phyloP scores from a whole-genome alignment of 2,329 filamentous ascomycete genomes.

The Fusarium neocosmosporiellum region DNA sequence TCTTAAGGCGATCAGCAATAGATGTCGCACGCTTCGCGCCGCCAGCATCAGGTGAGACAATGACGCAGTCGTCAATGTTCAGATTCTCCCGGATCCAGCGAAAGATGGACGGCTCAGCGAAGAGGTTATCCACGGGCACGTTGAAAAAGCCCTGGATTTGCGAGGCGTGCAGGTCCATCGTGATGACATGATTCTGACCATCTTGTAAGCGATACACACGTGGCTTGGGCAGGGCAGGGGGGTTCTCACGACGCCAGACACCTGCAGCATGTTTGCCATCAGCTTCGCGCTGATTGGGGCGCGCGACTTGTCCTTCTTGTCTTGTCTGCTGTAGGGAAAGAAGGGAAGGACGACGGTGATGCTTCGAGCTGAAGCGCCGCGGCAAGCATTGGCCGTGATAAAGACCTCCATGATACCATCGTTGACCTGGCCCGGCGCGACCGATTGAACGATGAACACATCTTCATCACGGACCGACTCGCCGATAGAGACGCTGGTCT shows the following conservation, averaged over 20 bases:
- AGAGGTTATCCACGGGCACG: slow-evolving; percentile 65
- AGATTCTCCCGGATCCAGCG: neutral
- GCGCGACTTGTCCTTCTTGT: slow-evolving; percentile 80
- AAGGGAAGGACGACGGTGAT: slow-evolving; percentile 96
- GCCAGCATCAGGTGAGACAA: slow-evolving; percentile 92
- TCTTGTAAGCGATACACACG: neutral
- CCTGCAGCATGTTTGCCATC: slow-evolving; percentile 96
- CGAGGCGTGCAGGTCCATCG: slow-evolving; percentile 94
- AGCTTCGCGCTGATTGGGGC: slow-evolving; percentile 82
- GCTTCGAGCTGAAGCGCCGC: slow-evolving; percentile 74
- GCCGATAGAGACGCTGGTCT: neutral
- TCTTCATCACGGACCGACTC: neutral
- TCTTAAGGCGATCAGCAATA: slow-evolving; percentile 90
- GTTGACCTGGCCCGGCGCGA: slow-evolving; percentile 71
- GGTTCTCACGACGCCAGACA: slow-evolving; percentile 74
- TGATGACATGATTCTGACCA: slow-evolving; percentile 70
- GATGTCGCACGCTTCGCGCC: slow-evolving; percentile 92
- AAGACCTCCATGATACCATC: slow-evolving; percentile 97
- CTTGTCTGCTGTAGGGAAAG: slow-evolving; percentile 94
- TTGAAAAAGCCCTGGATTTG: slow-evolving; percentile 98
- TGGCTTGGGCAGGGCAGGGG: neutral
- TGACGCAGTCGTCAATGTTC: slow-evolving; percentile 79
- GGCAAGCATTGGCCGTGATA: slow-evolving; percentile 95
- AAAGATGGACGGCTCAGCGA: neutral
- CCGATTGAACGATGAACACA: neutral